Conservation (phyloP, 2,329 filamentous ascomycete species). For the Aspergillus tubingensis region DNA sequence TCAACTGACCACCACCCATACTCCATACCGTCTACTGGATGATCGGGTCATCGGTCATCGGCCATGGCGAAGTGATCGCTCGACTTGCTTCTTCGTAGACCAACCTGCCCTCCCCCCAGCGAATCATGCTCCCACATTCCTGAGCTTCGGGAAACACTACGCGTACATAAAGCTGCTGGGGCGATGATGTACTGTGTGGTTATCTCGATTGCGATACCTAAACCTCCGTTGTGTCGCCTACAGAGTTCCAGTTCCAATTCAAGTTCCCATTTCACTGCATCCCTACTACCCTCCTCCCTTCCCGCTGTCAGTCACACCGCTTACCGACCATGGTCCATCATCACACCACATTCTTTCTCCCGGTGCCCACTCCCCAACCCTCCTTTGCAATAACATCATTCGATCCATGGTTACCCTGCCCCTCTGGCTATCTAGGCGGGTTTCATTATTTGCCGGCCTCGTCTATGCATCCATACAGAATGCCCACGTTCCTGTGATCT, state of each 20-base stretch:
- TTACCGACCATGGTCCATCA: conserved; percentile 22
- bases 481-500: conserved; percentile 18
- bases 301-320: conserved; percentile 31
- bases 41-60: conserved; percentile 16
- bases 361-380: conserved; percentile 12
- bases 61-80: conserved; percentile 2
- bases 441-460: conserved; percentile 2
- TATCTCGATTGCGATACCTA: conserved; percentile 10
- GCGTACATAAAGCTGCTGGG: neutral
- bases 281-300: neutral
- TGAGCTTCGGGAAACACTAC: neutral
- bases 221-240: neutral
- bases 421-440: neutral
- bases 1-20: conserved; percentile 30
- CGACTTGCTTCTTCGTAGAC: neutral
- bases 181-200: conserved; percentile 11
- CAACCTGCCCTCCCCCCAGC: neutral
- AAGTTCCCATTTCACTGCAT: neutral
- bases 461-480: neutral
- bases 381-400: conserved; percentile 8
- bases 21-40: neutral
- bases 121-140: neutral
- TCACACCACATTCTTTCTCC: conserved; percentile 25
- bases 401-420: conserved; percentile 9
- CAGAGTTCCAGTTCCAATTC: neutral